Base-by-base conservation (phyloP, 495 filamentous ascomycete genomes). In the Hypoxylon perforatum region DNA sequence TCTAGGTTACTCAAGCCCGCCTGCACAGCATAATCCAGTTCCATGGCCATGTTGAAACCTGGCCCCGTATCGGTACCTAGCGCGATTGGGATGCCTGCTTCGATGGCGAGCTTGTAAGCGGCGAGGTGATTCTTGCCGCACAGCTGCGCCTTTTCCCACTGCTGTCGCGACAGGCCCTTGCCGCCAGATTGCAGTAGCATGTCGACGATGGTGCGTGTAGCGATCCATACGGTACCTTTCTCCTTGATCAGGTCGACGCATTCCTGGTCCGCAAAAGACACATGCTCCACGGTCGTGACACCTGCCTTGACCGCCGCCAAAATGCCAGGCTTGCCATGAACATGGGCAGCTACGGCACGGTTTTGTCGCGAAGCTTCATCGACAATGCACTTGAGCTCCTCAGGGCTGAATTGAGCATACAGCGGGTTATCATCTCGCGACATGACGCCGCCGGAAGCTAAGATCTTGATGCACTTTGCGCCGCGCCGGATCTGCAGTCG, bases 321-420 rank as follows among this genome's bases (percentile, higher is more conserved):
- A 36, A 85, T 85, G 1, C 84, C 84, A 11, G 77, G 71, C 58
- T 84, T 85, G 3, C 84, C 82, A 45, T 84, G 81, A 18, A 76
- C 78, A 50, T 85, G 84, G 3, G 84, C 81, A 0, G 82, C 84
- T 12, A 85, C 81, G 1, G 75, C 74, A 0, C 80, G 72, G 5
- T 76, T 71, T 53, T 77, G 74, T 3, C 83, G 72, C 30, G 59
- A 67, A 9, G 84, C 84, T 66, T 86, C 84, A 9, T 77, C 56
- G 8, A 85, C 82, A 14, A 85, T 84, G 23, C 71, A 74, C 17
- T 73, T 63, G 9, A 86, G 63, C 67, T 86, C 84, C 69, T 78
- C 81, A n/a, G 72, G 71, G 19, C 76, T 80, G 65, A 86, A 85
- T 57, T 86, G 81, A 39, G 77, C 76, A 47, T 78, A 71, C 44